phyloP scores from a whole-genome alignment of 306 rosid genomes.

The Abrus pulchellus region DNA sequence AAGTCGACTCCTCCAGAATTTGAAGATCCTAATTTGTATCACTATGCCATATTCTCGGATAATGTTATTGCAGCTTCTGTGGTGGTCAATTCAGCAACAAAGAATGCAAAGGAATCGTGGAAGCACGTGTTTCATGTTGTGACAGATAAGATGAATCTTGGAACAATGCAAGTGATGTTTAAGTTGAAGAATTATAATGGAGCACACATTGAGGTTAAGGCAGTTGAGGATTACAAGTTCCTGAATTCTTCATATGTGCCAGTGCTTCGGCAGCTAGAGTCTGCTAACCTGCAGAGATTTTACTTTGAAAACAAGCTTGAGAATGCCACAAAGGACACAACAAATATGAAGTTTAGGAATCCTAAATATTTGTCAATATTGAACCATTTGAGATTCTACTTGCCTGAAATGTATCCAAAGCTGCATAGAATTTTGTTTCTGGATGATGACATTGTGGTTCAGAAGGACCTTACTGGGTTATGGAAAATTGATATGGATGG shows the following conservation, averaged over 20 bases:
- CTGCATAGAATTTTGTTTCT: constrained; percentile 76
- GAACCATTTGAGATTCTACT: constrained; percentile 84
- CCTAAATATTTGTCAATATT: constrained; percentile 83
- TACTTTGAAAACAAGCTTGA: constrained; percentile 89
- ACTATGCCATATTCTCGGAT: constrained; percentile 83
- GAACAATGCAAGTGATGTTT: constrained; percentile 93
- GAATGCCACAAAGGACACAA: constrained; percentile 87
- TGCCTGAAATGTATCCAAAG: constrained; percentile 89
- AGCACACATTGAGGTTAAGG: constrained; percentile 81
- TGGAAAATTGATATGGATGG: constrained; percentile 93
- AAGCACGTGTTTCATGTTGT: constrained; percentile 91
- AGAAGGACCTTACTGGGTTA: constrained; percentile 64
- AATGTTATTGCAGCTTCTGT: constrained; percentile 86
- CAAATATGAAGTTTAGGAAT: constrained; percentile 88
- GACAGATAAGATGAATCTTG: constrained; percentile 91
- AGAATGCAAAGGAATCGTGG: constrained; percentile 84
- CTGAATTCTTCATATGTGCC: constrained; percentile 85
- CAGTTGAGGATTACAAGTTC: constrained; percentile 88
- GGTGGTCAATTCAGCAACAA: constrained; percentile 82
- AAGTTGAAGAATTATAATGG: constrained; percentile 77
- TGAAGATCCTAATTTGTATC: constrained; percentile 82
- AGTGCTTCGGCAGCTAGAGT: constrained; percentile 77
- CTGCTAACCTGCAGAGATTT: constrained; percentile 74
- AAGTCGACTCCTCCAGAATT: constrained; percentile 66
- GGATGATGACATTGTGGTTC: constrained; percentile 67